These are phyloP conservation scores for Amniculicola lignicola DNA, from an alignment of 495 filamentous ascomycete species.

Conservation along the genomic window DNA sequence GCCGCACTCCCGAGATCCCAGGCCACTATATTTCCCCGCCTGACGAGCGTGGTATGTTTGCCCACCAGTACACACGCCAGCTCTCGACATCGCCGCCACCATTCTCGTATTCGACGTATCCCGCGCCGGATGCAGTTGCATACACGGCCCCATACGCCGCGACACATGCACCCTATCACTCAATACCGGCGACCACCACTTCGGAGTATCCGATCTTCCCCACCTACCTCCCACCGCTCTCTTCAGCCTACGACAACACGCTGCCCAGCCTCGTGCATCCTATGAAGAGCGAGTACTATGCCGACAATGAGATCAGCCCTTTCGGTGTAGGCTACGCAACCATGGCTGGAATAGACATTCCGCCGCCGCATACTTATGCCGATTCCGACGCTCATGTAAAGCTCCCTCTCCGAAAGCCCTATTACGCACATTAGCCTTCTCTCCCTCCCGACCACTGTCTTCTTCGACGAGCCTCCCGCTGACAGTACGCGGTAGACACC, in stretches of 20 bases:
- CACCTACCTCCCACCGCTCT: slow-evolving; percentile 61
- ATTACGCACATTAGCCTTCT: slow-evolving; percentile 35
- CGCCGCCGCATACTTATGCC: slow-evolving; percentile 58
- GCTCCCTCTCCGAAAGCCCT: slow-evolving; percentile 43
- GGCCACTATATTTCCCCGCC: slow-evolving; percentile 32
- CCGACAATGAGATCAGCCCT: slow-evolving; percentile 66
- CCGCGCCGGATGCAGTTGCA: slow-evolving; percentile 63
- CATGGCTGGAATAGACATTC: slow-evolving; percentile 72
- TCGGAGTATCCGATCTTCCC: slow-evolving; percentile 56
- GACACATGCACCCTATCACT: slow-evolving; percentile 60
- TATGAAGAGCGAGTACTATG: slow-evolving; percentile 59
- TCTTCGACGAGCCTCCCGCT: slow-evolving; percentile 33
- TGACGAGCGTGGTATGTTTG: slow-evolving; percentile 55
- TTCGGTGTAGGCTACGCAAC: slow-evolving; percentile 74
- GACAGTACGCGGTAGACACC: slow-evolving; percentile 63
- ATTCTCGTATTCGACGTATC: slow-evolving; percentile 66
- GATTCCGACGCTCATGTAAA: slow-evolving; percentile 68
- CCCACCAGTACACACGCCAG: slow-evolving; percentile 68
- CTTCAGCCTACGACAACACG: slow-evolving; percentile 56
- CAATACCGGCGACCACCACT: slow-evolving; percentile 52
- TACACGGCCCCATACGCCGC: slow-evolving; percentile 59
- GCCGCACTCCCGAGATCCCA: slow-evolving; percentile 38
- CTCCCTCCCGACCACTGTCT: slow-evolving; percentile 18
- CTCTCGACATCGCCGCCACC: slow-evolving; percentile 68
- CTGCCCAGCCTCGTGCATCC: slow-evolving; percentile 66